These are phyloP conservation scores for Polygonum maritimum DNA, from an alignment of 148 eudicot species.

Conservation along the genomic window DNA sequence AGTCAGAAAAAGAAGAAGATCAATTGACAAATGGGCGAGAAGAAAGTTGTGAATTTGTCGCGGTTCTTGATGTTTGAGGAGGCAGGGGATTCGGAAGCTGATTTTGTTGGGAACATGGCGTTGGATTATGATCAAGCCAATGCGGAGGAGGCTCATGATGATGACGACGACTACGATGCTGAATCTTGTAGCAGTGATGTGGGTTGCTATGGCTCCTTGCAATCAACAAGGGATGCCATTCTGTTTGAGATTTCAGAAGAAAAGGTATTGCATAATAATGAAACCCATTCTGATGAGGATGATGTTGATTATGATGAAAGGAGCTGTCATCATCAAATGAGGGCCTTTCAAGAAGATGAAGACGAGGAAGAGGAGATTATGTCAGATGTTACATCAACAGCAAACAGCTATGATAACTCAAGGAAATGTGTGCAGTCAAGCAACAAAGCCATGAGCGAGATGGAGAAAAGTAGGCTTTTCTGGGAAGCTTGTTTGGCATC, in stretches of 20 bases:
- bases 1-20: background rate
- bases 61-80: background rate
- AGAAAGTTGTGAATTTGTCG: background rate
- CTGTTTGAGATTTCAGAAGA: background rate
- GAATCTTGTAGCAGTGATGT: background rate
- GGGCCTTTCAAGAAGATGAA: background rate
- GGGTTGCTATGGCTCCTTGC: background rate
- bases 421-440: background rate
- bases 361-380: background rate
- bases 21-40: background rate
- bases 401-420: background rate
- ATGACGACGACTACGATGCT: background rate
- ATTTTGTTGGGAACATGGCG: background rate
- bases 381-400: constrained; percentile 2
- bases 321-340: background rate
- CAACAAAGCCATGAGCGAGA: background rate
- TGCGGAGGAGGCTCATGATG: background rate
- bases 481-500: constrained; percentile 5
- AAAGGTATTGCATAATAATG: background rate
- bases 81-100: background rate
- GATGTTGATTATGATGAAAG: background rate
- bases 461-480: constrained; percentile 4
- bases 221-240: background rate
- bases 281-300: background rate
- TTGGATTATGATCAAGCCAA: background rate